Evolutionary conservation across 2,329 filamentous ascomycete genomes (phyloP).

Genomic region (Colletotrichum ledebouriae): DNA sequence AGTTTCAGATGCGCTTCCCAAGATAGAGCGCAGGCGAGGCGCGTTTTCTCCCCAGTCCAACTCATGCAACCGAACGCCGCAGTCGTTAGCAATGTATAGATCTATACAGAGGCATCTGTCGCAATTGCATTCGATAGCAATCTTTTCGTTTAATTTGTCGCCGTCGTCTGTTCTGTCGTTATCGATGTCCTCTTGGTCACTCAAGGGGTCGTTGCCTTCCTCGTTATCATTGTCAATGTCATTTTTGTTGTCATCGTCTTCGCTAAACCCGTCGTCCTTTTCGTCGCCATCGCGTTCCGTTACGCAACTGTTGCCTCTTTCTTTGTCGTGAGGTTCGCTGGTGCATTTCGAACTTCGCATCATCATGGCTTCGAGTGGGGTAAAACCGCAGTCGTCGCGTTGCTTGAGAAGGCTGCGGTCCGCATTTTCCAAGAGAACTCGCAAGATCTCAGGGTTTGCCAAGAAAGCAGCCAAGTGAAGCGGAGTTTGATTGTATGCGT

Average conservation of each 20-base stretch:
- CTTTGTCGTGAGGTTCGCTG: background rate
- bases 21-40: too few species aligned
- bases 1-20: background rate
- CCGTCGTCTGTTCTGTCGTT: too few species aligned
- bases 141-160: accelerated
- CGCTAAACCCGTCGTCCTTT: too few species aligned
- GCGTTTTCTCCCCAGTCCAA: too few species aligned
- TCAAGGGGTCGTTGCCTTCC: too few species aligned
- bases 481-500: background rate
- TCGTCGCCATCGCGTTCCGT: too few species aligned
- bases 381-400: accelerated
- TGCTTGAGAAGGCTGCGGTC: background rate
- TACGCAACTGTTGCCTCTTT: too few species aligned
- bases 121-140: background rate
- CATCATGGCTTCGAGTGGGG: background rate
- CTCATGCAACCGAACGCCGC: background rate
- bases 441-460: background rate
- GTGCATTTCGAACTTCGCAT: background rate
- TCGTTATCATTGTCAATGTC: too few species aligned
- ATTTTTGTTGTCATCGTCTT: too few species aligned
- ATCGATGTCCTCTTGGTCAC: too few species aligned
- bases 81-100: background rate
- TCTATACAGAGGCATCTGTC: background rate
- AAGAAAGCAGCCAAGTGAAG: background rate
- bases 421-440: background rate